Conservation (phyloP, 2,329 filamentous ascomycete species). For the Tolypocladium cylindrosporum region DNA sequence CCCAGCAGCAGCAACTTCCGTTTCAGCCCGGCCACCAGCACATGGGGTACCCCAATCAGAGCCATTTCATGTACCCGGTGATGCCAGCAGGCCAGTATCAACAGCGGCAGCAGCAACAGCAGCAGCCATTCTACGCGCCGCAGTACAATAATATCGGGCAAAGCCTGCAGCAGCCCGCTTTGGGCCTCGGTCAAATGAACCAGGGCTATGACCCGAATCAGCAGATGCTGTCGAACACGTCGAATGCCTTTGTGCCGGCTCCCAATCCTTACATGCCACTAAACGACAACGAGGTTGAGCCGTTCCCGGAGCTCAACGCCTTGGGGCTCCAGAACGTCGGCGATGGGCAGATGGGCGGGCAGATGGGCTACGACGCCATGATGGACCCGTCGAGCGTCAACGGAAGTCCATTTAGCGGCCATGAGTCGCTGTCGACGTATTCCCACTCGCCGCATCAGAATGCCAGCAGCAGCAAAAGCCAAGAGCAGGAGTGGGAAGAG, state of each 20-base stretch:
- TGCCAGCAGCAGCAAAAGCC: constrained; percentile 7
- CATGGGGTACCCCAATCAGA: constrained; percentile 8
- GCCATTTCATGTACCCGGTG: constrained; percentile 15
- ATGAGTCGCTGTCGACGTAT: constrained; percentile 24
- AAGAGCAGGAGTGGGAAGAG: constrained; percentile 12
- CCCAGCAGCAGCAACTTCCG: constrained; percentile 10
- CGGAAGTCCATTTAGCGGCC: constrained; percentile 25
- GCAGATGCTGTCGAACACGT: constrained; percentile 15
- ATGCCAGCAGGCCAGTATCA: constrained; percentile 16
- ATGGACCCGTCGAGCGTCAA: constrained; percentile 21
- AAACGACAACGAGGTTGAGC: constrained; percentile 16
- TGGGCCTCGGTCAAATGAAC: constrained; percentile 16
- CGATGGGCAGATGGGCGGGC: constrained; percentile 13
- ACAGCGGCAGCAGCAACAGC: constrained; percentile 9
- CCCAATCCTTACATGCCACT: constrained; percentile 14
- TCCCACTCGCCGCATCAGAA: constrained; percentile 22
- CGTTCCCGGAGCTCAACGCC: constrained; percentile 21
- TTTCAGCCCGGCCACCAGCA: constrained; percentile 2
- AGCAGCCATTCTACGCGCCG: constrained; percentile 9
- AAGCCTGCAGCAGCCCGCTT: constrained; percentile 13
- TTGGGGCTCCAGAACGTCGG: constrained; percentile 20
- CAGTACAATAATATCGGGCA: constrained; percentile 18
- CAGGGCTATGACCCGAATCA: constrained; percentile 12
- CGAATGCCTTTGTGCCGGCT: constrained; percentile 12
- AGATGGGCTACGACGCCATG: constrained; percentile 20